Evolutionary conservation across 2,329 filamentous ascomycete genomes (phyloP), one percentile per base, ranked within the genome.

Genomic region (Ampelomyces quisqualis): DNA sequence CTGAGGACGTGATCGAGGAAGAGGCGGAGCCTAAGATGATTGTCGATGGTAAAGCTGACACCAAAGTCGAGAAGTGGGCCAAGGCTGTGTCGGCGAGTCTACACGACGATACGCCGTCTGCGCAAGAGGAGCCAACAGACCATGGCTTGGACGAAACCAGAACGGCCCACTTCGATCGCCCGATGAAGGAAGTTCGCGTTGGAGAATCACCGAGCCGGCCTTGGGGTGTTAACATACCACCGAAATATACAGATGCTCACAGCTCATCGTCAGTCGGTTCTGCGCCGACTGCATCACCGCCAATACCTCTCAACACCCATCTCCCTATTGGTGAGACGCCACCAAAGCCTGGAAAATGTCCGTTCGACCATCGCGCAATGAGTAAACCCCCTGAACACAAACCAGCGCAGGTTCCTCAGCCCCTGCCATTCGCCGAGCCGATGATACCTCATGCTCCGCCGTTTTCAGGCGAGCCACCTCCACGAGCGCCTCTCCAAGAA

Each of bases 141-240:
- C 30, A 70, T n/a, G 44, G 34, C 11, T 26, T 53, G n/a, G 78
- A 80, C 2, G 79, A 82, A 19, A 77, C 83, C 30, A 79, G 89
- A 41, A 76, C 82, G 49, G 78, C 83, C 42, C 86, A 84, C 58
- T 96, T 95, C 63, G 89, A 95, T 53, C 80, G 90, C 30, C 84
- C 87, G 0, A 68, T 97, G 37, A 88, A 91, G 62, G 91, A 96
- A 57, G 81, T 97, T 7, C 79, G 91, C n/a, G 83, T 97, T 15
- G 91, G 91, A 29, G 91, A 97, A 69, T 95, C 88, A 10, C 91
- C 91, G 4, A 95, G 87, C 66, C 79, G 91, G 30, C 91, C 91
- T 10, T 96, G 90, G 90, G 90, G 90, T 5, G 95, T 96, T 37
- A 81, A 82, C 4, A 84, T 96, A 0, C 90, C 90, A 2, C 67